These are phyloP conservation scores for Pyrenophora seminiperda DNA, from an alignment of 2,329 filamentous ascomycete species.

Conservation along the genomic window DNA sequence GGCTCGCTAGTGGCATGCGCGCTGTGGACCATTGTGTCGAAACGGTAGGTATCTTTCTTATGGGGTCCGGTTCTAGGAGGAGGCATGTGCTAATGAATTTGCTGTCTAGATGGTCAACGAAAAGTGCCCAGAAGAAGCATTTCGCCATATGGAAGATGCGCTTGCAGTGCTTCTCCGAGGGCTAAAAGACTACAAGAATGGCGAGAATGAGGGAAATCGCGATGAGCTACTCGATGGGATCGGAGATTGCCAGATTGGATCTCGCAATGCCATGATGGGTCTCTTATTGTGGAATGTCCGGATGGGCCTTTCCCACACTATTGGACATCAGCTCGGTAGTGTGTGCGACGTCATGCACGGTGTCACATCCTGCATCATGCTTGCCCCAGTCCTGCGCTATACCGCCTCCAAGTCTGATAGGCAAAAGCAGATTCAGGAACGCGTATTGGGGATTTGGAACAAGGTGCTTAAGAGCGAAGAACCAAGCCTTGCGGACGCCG, in stretches of 20 bases:
- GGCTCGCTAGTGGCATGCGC: constrained; percentile 35
- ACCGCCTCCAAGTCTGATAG: constrained; percentile 14
- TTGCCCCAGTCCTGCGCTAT: constrained; percentile 27
- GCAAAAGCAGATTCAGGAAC: constrained; percentile 17
- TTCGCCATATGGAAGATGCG: constrained; percentile 26
- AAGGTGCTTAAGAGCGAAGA: constrained; percentile 23
- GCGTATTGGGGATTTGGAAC: constrained; percentile 28
- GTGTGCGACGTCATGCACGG: constrained; percentile 30
- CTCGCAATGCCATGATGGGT: constrained; percentile 29
- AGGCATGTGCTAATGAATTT: neutral
- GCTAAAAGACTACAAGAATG: constrained; percentile 25
- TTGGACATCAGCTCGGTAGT: constrained; percentile 31
- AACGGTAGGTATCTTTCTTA: constrained; percentile 9
- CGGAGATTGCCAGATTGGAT: constrained; percentile 28
- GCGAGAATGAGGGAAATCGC: constrained; percentile 16
- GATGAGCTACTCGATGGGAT: constrained; percentile 25
- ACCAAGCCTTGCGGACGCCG: constrained; percentile 26
- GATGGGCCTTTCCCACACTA: constrained; percentile 30
- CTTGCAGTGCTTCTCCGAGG: constrained; percentile 27
- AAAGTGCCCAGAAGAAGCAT: constrained; percentile 18
- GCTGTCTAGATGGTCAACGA: constrained; percentile 19
- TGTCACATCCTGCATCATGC: constrained; percentile 29
- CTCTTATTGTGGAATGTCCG: constrained; percentile 23
- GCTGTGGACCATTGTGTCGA: constrained; percentile 41
- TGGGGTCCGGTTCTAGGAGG: neutral